Evolutionary conservation across 805 yeast genomes (phyloP).

Genomic region (Saccharomycopsis sp.): DNA sequence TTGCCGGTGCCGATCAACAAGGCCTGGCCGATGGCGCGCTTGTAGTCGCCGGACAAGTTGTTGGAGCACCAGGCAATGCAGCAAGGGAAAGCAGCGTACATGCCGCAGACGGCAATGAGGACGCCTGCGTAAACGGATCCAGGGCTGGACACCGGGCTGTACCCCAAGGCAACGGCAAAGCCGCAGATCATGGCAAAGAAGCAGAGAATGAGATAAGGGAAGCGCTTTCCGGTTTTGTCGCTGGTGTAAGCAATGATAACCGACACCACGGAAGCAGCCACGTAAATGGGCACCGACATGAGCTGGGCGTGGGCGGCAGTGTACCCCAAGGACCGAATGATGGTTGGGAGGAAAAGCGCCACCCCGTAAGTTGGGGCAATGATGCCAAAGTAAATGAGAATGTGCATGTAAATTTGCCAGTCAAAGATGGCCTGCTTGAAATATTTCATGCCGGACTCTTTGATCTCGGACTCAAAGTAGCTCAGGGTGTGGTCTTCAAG

Average conservation of each 20-base stretch:
- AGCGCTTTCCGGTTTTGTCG: slow-evolving; percentile 26
- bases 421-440: slow-evolving; percentile 24
- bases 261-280: slow-evolving; percentile 28
- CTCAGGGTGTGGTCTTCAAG: slow-evolving; percentile 9
- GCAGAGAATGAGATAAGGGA: slow-evolving; percentile 26
- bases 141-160: slow-evolving; percentile 24
- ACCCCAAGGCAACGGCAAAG: slow-evolving; percentile 25
- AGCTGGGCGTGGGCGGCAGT: slow-evolving; percentile 34
- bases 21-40: slow-evolving; percentile 32
- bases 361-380: slow-evolving; percentile 31
- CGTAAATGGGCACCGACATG: slow-evolving; percentile 36
- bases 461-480: slow-evolving; percentile 15
- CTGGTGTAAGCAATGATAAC: slow-evolving; percentile 26
- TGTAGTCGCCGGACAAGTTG: slow-evolving; percentile 30
- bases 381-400: slow-evolving; percentile 25
- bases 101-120: slow-evolving; percentile 27
- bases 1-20: slow-evolving; percentile 33
- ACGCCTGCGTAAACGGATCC: slow-evolving; percentile 28
- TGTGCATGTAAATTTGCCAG: slow-evolving; percentile 27
- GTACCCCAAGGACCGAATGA: slow-evolving; percentile 36
- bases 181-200: slow-evolving; percentile 28
- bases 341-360: slow-evolving; percentile 37
- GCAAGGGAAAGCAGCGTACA: slow-evolving; percentile 28
- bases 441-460: slow-evolving; percentile 10
- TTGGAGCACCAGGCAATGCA: slow-evolving; percentile 31